phyloP scores from a whole-genome alignment of 345 rosid species.

The Boechera retrofracta region DNA sequence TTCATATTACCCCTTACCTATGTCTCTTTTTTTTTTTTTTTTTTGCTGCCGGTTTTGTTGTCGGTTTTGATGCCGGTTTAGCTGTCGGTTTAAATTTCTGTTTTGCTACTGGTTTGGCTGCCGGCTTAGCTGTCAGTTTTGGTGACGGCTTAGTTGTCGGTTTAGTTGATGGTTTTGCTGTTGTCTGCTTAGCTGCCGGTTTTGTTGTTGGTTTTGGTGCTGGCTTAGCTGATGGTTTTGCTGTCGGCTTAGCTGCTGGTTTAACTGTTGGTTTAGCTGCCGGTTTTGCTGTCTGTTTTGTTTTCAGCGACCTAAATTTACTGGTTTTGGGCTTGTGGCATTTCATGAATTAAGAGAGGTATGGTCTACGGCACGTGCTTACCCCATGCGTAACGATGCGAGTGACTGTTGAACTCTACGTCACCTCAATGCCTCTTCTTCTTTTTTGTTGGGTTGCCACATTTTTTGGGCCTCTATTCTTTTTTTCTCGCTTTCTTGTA shows the following conservation, averaged over 20 bases:
- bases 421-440: slow-evolving; percentile 20
- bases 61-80: not conserved
- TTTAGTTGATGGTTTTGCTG: not conserved
- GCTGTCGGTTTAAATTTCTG: not conserved
- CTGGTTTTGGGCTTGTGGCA: no score
- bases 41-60: not conserved
- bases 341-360: slow-evolving; percentile 4
- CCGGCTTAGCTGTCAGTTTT: not conserved
- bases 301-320: no score
- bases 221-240: not conserved
- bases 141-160: not conserved
- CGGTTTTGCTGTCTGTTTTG: not conserved
- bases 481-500: slow-evolving; percentile 7
- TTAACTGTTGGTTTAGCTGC: not conserved
- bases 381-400: slow-evolving; percentile 35
- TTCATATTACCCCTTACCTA: slow-evolving; percentile 8
- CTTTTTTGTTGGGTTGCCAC: slow-evolving; percentile 20
- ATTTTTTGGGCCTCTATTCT: not conserved
- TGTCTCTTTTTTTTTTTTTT: not conserved
- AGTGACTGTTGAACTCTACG: slow-evolving; percentile 34
- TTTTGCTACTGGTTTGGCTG: not conserved
- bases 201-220: not conserved
- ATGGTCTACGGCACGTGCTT: slow-evolving; percentile 30
- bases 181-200: not conserved
- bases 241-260: not conserved